Conservation (phyloP, 2,329 filamentous ascomycete genomes). For the Pseudofabraea citricarpa region DNA sequence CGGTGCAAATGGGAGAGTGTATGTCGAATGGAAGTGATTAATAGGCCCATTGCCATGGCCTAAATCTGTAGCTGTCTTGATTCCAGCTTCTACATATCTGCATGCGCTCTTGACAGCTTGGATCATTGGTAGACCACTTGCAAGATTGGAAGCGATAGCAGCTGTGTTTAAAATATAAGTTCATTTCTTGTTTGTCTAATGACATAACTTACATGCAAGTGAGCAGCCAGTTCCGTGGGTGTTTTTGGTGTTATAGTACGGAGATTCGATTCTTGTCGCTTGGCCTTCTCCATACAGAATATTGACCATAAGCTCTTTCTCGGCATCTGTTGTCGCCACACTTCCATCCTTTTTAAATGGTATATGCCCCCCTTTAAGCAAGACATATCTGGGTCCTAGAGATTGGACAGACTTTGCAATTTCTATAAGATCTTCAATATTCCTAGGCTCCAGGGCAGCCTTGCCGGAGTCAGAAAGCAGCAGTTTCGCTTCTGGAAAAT, state of each 20-base stretch:
- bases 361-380: conserved; percentile 89
- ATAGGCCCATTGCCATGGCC: conserved; percentile 68
- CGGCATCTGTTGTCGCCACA: conserved; percentile 51
- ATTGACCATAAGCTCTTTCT: conserved; percentile 68
- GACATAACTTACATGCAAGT: conserved; percentile 64
- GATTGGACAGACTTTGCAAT: conserved; percentile 62
- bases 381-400: conserved; percentile 73
- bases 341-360: conserved; percentile 63
- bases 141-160: conserved; percentile 70
- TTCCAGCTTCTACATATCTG: conserved; percentile 67
- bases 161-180: conserved; percentile 32
- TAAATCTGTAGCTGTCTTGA: conserved; percentile 37
- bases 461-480: conserved; percentile 51
- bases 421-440: conserved; percentile 60
- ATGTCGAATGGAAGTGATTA: conserved; percentile 73
- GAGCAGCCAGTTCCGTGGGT: conserved; percentile 96
- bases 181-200: not conserved
- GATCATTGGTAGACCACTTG: conserved; percentile 50
- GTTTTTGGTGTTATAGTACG: conserved; percentile 68
- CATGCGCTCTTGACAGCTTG: conserved; percentile 63
- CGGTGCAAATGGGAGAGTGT: conserved; percentile 63
- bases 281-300: conserved; percentile 62
- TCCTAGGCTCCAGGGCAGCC: conserved; percentile 39
- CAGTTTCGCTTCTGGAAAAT: conserved; percentile 68
- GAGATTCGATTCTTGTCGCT: conserved; percentile 61